Evolutionary conservation across 1,284 basidiomycete genomes (phyloP), one percentile per base, ranked within the genome.

Genomic region (Anthracocystis walkeri): DNA sequence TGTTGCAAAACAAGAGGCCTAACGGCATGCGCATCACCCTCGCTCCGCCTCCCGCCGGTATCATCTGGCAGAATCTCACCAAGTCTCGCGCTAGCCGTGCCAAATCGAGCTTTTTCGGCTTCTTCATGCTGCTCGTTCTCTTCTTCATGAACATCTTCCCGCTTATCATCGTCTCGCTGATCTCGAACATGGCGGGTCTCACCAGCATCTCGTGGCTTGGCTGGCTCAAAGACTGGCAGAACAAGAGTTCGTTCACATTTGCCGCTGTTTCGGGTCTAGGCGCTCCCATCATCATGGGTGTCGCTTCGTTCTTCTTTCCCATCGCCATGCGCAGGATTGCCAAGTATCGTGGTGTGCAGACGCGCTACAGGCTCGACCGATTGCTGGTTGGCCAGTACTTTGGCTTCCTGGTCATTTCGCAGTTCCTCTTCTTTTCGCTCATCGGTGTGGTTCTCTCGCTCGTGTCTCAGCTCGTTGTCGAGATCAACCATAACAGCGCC

Each of bases 381-480:
- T 59, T 79, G 20, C 75, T 85, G 12, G 57, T 77, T 14, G 71
- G 58, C 25, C 81, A 85, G 57, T 83, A 82, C 64, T 85, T 84
- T 55, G 62, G 62, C 29, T 85, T 84, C 65, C 63, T 84, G 27
- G 64, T 83, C 42, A 62, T 84, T 20, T 83, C 83, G 16, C 82
- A 85, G 46, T 82, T 85, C 63, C 42, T 85, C 46, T 61, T 85
- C 71, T 85, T 85, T 58, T 79, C 83, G 21, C 67, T 85, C 51
- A 80, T 84, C 64, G 81, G 82, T 35, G 80, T 85, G 21, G 61
- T 72, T 1, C 74, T 85, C n/a, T 82, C 76, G 40, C 63, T 74
- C 35, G 67, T 81, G 23, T 66, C 65, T 16, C 60, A 64, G 56
- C 58, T 82, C 18, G 62, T 80, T 4, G 57, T 63, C 23, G 53